Conservation (phyloP, 768 basidiomycete genomes). For the Lentinula sp. region DNA sequence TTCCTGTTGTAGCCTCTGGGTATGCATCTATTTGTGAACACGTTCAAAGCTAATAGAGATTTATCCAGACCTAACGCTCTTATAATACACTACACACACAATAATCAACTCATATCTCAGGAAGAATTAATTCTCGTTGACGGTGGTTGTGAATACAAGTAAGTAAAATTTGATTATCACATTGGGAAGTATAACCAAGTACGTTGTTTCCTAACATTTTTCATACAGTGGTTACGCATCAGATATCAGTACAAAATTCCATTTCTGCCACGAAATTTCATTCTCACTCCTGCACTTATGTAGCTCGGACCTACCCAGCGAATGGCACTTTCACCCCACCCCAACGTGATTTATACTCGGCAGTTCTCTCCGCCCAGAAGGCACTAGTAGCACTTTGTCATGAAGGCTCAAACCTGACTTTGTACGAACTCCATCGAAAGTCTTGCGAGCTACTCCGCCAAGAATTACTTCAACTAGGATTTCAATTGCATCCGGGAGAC, state of each 20-base stretch:
- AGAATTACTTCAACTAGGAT: conserved; percentile 78
- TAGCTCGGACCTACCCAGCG: conserved; percentile 85
- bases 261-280: background rate
- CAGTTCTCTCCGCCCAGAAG: conserved; percentile 70
- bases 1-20: conserved; percentile 97
- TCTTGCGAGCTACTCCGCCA: conserved; percentile 60
- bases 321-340: conserved; percentile 73
- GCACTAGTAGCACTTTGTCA: conserved; percentile 56
- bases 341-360: conserved; percentile 82
- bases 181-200: background rate
- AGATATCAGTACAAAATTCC: conserved; percentile 68
- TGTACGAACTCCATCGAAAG: conserved; percentile 73
- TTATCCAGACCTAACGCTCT: conserved; percentile 70
- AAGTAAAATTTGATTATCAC: conserved; percentile 13
- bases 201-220: background rate
- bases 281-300: conserved; percentile 3
- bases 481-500: conserved; percentile 51
- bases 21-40: conserved; percentile 23
- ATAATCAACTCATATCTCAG: conserved; percentile 68
- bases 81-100: conserved; percentile 92
- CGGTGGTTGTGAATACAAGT: conserved; percentile 93
- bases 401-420: conserved; percentile 45
- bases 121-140: conserved; percentile 83
- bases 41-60: background rate
- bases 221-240: conserved; percentile 77